Percentiles rank a stretch among this genome's conserved stretches.
Evolutionary conservation across 306 rosid genomes (phyloP).

Genomic region (Trifolium subterraneum): DNA sequence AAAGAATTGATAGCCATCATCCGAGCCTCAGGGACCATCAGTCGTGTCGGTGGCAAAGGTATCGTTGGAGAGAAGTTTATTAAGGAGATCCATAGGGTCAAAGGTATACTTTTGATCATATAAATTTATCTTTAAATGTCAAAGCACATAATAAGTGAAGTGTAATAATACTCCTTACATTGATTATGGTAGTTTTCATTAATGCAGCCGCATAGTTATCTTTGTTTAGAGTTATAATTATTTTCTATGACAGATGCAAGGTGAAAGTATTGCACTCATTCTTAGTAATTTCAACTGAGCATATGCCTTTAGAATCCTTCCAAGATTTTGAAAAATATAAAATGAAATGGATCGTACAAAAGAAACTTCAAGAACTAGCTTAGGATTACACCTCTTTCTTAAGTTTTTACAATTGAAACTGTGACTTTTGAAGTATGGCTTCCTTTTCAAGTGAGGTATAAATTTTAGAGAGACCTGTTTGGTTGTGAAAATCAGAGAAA

Average conservation of each 20-base stretch:
- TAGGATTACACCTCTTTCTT: background rate
- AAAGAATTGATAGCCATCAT: constrained; percentile 84
- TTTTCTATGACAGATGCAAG: background rate
- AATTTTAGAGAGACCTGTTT: constrained; percentile 21
- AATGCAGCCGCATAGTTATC: constrained; percentile 29
- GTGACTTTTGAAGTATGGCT: constrained; percentile 20
- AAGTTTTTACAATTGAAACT: constrained; percentile 7
- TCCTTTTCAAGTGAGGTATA: constrained; percentile 25
- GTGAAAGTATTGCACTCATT: background rate
- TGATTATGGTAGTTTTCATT: background rate
- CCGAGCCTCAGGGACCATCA: constrained; percentile 94
- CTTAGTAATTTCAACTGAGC: background rate
- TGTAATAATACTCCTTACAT: constrained; percentile 18
- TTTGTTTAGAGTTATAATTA: constrained; percentile 14
- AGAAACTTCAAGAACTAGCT: constrained; percentile 33
- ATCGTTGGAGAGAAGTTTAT: constrained; percentile 83
- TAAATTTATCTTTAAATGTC: constrained; percentile 29
- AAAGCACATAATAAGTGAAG: constrained; percentile 2
- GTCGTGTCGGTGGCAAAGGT: constrained; percentile 72
- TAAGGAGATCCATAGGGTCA: constrained; percentile 81
- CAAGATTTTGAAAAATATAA: constrained; percentile 6
- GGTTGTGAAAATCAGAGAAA: constrained; percentile 29
- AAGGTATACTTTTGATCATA: constrained; percentile 62
- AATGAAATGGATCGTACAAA: constrained; percentile 31
- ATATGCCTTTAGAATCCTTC: background rate